Base-by-base conservation (phyloP, 1,284 basidiomycete genomes). In the Chondrostereum purpureum region DNA sequence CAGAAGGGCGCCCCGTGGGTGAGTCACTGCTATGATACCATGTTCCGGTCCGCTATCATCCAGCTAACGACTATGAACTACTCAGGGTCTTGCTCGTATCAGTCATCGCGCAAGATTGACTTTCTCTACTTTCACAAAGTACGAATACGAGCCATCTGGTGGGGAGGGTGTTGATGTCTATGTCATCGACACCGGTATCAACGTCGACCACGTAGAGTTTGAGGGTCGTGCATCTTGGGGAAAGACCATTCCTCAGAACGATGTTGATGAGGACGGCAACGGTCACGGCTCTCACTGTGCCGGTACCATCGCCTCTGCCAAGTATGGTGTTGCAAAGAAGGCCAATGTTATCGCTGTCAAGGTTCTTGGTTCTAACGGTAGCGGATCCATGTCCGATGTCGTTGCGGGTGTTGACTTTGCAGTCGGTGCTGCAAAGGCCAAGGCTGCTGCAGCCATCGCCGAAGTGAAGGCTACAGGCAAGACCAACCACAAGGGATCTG, bases 361-460 rank as follows among this genome's bases (percentile, higher is more conserved):
- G 78, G 96, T 99, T 17, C 80, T 99, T 44, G 92, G 92, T 20
- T 82, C 86, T 43, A 88, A 92, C 58, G 96, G 96, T 39, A 88
- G 84, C 50, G 96, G 96, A n/a, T 79, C 86, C 50, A 97, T 96
- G 92, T 86, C 88, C 42, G 94, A 98, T 59, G 95, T 98, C 55
- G 75, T 98, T 45, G 78, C 73, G 14, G 94, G 93, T 62, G 91
- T 96, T 49, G 67, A 75, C 24, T 99, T 83, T 80, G 94, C 93
- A 48, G 80, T 86, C 16, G 66, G 73, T 38, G 60, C 77, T 18
- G 89, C 93, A 20, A 63, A 67, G 42, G 47, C 52, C 10, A 83
- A 80, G 61, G 77, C 76, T 2, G 65, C 63, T 22, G 74, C 73
- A 17, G 83, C 88, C 35, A 71, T 69, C 16, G 74, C 75, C 12